phyloP scores from a whole-genome alignment of 306 rosid genomes.

The Ormosia semicastrata region DNA sequence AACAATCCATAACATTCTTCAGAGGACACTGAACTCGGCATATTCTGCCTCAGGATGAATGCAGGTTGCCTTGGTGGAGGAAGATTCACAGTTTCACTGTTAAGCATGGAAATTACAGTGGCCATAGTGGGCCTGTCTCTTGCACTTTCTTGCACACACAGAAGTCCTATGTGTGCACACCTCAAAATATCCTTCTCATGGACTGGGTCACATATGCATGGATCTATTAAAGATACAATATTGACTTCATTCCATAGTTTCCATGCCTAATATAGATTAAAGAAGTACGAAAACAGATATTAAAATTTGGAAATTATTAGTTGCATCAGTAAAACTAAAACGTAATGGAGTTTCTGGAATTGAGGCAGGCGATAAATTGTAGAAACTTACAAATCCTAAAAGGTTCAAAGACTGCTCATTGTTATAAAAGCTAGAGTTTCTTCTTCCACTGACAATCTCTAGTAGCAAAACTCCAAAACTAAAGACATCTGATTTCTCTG shows the following conservation, averaged over 20 bases:
- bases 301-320: not conserved
- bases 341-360: not conserved
- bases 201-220: not conserved
- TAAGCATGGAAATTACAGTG: not conserved
- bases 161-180: not conserved
- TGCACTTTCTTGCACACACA: constrained; percentile 11
- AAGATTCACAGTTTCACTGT: not conserved
- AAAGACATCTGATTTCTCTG: constrained; percentile 29
- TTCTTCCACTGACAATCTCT: constrained; percentile 29
- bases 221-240: not conserved
- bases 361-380: not conserved
- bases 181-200: not conserved
- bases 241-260: not conserved
- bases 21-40: not conserved
- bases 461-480: constrained; percentile 27
- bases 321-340: not conserved
- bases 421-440: constrained; percentile 16
- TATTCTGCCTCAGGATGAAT: not conserved
- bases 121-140: constrained; percentile 5
- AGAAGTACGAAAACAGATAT: not conserved
- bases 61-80: not conserved
- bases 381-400: constrained; percentile 24
- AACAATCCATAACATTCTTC: too few relatives aligned
- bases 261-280: not conserved
- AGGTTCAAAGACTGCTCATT: not conserved